phyloP scores from a whole-genome alignment of 2,329 filamentous ascomycete species.

The Claviceps capensis region DNA sequence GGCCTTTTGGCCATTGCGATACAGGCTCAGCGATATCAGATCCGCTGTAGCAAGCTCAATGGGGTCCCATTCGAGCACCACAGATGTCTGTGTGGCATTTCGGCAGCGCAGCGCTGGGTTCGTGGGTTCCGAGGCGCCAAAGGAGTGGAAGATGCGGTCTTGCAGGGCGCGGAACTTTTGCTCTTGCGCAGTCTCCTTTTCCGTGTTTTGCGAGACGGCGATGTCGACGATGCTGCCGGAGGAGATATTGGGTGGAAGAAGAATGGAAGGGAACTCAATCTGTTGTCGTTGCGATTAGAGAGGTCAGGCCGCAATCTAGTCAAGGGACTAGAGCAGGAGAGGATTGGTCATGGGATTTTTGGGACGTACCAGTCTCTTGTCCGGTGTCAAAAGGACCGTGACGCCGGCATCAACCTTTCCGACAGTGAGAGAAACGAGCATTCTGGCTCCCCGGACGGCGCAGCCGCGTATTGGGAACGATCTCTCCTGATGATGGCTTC shows the following conservation, averaged over 20 bases:
- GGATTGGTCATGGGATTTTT: neutral
- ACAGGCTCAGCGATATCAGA: slow-evolving; percentile 76
- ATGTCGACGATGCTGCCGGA: slow-evolving; percentile 98
- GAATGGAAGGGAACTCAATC: slow-evolving; percentile 98
- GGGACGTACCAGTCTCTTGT: slow-evolving; percentile 70
- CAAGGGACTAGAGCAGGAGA: too few relatives aligned
- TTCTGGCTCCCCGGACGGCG: slow-evolving; percentile 24
- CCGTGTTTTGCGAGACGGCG: slow-evolving; percentile 74
- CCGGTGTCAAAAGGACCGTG: slow-evolving; percentile 88
- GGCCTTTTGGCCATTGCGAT: slow-evolving; percentile 92
- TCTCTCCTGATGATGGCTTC: neutral
- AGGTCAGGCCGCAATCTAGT: neutral
- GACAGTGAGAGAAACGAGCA: slow-evolving; percentile 96
- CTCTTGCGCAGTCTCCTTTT: slow-evolving; percentile 62
- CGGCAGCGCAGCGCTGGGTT: slow-evolving; percentile 75
- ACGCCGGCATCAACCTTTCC: slow-evolving; percentile 99
- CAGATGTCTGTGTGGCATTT: slow-evolving; percentile 96
- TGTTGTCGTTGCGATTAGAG: slow-evolving; percentile 24
- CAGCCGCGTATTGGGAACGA: neutral
- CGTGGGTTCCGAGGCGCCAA: slow-evolving; percentile 66
- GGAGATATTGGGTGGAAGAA: slow-evolving; percentile 86
- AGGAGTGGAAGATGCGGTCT: slow-evolving; percentile 72
- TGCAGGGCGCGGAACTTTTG: slow-evolving; percentile 75
- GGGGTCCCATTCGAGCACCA: slow-evolving; percentile 96
- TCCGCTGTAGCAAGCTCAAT: slow-evolving; percentile 87